Conservation (phyloP, 129 eudicot genomes). For the Logfia minima region DNA sequence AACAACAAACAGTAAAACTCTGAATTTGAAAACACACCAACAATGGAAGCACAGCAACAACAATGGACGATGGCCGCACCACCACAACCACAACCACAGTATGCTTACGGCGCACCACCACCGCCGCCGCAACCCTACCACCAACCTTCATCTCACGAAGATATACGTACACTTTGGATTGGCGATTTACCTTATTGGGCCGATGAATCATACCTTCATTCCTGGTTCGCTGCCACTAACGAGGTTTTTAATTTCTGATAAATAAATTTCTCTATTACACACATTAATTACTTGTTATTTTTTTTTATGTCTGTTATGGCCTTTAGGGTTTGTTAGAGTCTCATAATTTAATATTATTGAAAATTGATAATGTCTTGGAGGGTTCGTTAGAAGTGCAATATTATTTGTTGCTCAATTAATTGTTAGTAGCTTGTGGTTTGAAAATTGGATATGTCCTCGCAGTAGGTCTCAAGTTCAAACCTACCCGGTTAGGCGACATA, state of each 20-base stretch:
- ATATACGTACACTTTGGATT: constrained; percentile 97
- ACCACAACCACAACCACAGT: constrained; percentile 29
- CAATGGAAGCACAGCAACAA: constrained; percentile 35
- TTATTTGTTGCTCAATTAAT: not conserved
- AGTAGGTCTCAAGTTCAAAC: too few species aligned
- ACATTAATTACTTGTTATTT: not conserved
- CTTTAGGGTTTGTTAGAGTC: constrained; percentile 18
- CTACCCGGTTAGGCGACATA: too few species aligned
- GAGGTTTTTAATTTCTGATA: constrained; percentile 46
- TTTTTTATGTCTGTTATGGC: not conserved
- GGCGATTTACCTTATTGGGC: constrained; percentile 98
- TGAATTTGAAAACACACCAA: not conserved
- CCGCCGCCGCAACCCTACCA: constrained; percentile 65
- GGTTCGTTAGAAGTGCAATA: not conserved
- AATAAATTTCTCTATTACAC: not conserved
- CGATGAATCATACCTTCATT: constrained; percentile 74
- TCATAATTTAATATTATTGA: not conserved
- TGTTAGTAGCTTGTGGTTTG: not conserved
- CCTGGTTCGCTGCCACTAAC: constrained; percentile 76
- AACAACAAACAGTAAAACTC: not conserved
- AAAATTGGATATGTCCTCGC: too few species aligned
- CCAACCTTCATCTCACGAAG: constrained; percentile 88
- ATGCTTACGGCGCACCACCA: constrained; percentile 36
- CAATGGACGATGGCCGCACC: constrained; percentile 52
- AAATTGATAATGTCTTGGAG: not conserved